Percentiles rank a stretch among this genome's conserved stretches.
Conservation (phyloP, 345 rosid genomes). For the Orychophragmus violaceus region DNA sequence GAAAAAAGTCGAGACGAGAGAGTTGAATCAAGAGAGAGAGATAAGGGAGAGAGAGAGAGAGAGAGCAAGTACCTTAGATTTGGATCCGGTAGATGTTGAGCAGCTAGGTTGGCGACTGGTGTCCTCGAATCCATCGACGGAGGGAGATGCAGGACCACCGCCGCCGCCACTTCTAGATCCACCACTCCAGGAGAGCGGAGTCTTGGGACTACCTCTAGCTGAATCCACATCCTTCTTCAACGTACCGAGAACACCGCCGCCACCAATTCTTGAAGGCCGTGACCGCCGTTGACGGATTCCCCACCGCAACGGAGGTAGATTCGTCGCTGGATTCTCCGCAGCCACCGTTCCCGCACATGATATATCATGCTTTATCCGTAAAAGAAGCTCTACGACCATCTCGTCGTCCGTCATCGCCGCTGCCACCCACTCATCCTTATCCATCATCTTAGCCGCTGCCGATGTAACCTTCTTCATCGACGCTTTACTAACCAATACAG, state of each 20-base stretch:
- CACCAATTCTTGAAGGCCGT: conserved; percentile 41
- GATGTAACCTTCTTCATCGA: conserved; percentile 18
- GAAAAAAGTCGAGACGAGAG: not conserved
- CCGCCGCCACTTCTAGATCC: conserved; percentile 38
- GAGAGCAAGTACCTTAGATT: conserved; percentile 60
- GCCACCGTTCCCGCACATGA: conserved; percentile 23
- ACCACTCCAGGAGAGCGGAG: conserved; percentile 75
- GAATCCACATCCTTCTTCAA: conserved; percentile 42
- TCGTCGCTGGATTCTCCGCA: conserved; percentile 15
- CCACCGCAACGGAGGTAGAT: conserved; percentile 44
- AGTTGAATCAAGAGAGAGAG: not conserved
- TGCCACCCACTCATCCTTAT: conserved; percentile 59
- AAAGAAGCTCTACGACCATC: conserved; percentile 61
- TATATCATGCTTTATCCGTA: conserved; percentile 49
- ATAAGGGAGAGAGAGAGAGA: not conserved
- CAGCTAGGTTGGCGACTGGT: conserved; percentile 41
- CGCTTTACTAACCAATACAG: not conserved
- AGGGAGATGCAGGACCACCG: conserved; percentile 37
- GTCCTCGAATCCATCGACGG: conserved; percentile 61
- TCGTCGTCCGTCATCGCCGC: conserved; percentile 64
- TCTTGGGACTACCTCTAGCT: conserved; percentile 54
- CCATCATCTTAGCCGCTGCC: conserved; percentile 7
- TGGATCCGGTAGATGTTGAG: conserved; percentile 44
- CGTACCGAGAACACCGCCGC: not conserved
- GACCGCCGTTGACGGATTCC: conserved; percentile 57